A percentile compares a stretch with the other conserved stretches of the same genome.
Evolutionary conservation across 495 filamentous ascomycete genomes (phyloP).

Genomic region (Lepidopterella palustris): DNA sequence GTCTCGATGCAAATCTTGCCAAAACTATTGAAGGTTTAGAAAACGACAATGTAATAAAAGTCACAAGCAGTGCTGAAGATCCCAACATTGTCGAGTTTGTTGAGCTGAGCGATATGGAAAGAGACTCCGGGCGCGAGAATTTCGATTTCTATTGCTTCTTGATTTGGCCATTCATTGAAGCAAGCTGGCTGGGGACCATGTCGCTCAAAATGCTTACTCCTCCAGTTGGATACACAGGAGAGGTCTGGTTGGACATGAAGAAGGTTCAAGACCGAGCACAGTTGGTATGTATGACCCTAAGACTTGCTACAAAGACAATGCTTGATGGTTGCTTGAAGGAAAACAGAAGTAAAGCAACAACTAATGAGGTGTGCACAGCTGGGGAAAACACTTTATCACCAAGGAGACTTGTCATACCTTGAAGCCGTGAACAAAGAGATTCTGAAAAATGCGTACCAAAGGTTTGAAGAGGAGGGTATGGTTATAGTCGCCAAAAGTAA

Average conservation of each 20-base stretch:
- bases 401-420: slow-evolving; percentile 93
- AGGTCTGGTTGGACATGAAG: slow-evolving; percentile 70
- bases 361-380: slow-evolving; percentile 45
- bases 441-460: slow-evolving; percentile 82
- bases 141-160: slow-evolving; percentile 98
- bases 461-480: slow-evolving; percentile 88
- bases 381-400: slow-evolving; percentile 94
- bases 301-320: no score
- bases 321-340: no score
- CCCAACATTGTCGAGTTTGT: slow-evolving; percentile 49
- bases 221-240: slow-evolving; percentile 50
- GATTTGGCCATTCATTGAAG: slow-evolving; percentile 96
- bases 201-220: slow-evolving; percentile 80
- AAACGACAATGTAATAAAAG: slow-evolving; percentile 67
- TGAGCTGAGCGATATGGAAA: slow-evolving; percentile 69
- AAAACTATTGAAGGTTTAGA: slow-evolving; percentile 71
- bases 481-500: slow-evolving; percentile 62
- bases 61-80: slow-evolving; percentile 52
- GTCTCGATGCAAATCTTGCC: slow-evolving; percentile 69
- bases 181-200: slow-evolving; percentile 82
- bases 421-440: slow-evolving; percentile 98
- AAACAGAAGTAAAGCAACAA: neutral
- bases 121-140: slow-evolving; percentile 75
- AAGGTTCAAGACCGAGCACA: slow-evolving; percentile 80
- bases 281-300: slow-evolving; percentile 50